Percentiles rank a stretch among this genome's conserved stretches.
Evolutionary conservation across 2,329 filamentous ascomycete species (phyloP).

Genomic region (Colletotrichum magnum): DNA sequence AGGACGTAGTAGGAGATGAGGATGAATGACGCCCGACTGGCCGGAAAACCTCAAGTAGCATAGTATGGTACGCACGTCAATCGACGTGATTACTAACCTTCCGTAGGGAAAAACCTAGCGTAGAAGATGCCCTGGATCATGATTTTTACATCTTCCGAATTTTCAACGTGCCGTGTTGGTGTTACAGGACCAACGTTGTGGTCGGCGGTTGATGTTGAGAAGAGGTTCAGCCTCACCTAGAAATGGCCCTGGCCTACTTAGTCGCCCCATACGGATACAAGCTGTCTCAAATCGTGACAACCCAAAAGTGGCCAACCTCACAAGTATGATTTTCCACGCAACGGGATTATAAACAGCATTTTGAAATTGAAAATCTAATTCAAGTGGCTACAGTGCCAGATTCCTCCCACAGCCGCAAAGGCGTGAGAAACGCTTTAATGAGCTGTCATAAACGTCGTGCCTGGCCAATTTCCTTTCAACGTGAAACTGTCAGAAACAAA

Average conservation of each 20-base stretch:
- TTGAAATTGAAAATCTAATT: neutral
- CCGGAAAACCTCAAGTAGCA: neutral
- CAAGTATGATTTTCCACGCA: neutral
- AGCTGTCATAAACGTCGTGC: constrained; percentile 36
- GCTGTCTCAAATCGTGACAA: constrained; percentile 4
- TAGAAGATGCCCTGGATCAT: constrained; percentile 82
- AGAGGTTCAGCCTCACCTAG: neutral
- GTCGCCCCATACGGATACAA: constrained; percentile 21
- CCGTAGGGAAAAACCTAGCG: constrained; percentile 76
- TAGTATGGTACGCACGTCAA: neutral
- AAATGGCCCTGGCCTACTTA: constrained; percentile 9
- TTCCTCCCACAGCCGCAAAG: neutral
- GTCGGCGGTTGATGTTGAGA: constrained; percentile 3
- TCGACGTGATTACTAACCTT: constrained; percentile 61
- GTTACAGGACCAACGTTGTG: neutral
- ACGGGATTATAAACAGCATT: neutral
- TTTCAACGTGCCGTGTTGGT: neutral
- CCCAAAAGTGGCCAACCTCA: no score
- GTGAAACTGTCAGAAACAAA: constrained; percentile 34
- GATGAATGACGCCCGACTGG: neutral
- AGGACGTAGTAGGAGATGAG: neutral
- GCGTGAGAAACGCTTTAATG: constrained; percentile 9
- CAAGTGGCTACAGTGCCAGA: neutral
- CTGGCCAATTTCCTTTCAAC: constrained; percentile 35
- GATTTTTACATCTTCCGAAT: constrained; percentile 41